A percentile compares a stretch with the other conserved stretches of the same genome.
Conservation (phyloP, 2,329 filamentous ascomycete genomes). For the Monosporascus sp. region DNA sequence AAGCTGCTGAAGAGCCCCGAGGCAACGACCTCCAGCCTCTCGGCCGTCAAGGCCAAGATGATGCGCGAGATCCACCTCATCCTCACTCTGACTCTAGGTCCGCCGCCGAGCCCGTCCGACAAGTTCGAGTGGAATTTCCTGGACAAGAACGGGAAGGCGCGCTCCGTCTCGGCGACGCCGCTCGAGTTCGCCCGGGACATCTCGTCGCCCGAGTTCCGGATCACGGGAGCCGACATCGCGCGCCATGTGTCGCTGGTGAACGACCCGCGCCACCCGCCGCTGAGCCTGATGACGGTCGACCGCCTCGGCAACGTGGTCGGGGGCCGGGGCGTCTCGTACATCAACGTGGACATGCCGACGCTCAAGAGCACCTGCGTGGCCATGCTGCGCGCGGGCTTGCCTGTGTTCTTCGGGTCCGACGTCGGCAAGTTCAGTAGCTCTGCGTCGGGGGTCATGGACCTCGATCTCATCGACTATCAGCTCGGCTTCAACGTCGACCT, state of each 20-base stretch:
- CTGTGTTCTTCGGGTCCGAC: conserved; percentile 85
- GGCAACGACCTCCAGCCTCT: conserved; percentile 33
- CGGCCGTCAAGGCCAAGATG: conserved; percentile 62
- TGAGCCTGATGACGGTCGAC: conserved; percentile 68
- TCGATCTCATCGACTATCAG: conserved; percentile 69
- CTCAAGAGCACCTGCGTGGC: conserved; percentile 70
- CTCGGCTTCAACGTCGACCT: conserved; percentile 76
- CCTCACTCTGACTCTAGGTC: conserved; percentile 76
- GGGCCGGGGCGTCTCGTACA: conserved; percentile 69
- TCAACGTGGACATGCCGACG: conserved; percentile 70
- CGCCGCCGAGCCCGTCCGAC: conserved; percentile 63
- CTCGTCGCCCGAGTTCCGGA: conserved; percentile 51
- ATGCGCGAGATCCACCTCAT: conserved; percentile 75
- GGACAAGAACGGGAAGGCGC: conserved; percentile 61
- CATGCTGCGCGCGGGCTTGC: conserved; percentile 72
- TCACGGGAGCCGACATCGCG: conserved; percentile 56
- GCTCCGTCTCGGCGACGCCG: conserved; percentile 60
- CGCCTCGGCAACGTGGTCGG: conserved; percentile 78
- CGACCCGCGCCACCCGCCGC: conserved; percentile 73
- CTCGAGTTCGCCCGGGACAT: conserved; percentile 67
- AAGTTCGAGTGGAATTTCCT: conserved; percentile 78
- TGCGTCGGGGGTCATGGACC: conserved; percentile 71
- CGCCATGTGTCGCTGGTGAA: conserved; percentile 77
- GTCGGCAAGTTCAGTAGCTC: conserved; percentile 76
- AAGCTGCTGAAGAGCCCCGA: conserved; percentile 38